Base-by-base conservation (phyloP, 495 filamentous ascomycete species). In the Usnea hakonensis region DNA sequence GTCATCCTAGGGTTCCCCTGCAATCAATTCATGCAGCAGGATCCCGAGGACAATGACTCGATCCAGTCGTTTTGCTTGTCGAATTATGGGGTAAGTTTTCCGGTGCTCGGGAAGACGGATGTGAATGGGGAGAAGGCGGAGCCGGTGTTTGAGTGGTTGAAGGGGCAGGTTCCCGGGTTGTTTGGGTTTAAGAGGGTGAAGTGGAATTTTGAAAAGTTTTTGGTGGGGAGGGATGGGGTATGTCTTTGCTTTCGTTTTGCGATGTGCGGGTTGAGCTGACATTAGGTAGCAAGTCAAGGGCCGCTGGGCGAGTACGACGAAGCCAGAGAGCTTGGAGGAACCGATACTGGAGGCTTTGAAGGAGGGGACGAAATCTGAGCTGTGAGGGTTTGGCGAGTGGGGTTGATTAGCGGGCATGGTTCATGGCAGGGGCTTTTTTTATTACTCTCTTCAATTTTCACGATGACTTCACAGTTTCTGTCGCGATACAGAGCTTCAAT, bases 141-240 rank as follows among this genome's bases (percentile, higher is more conserved):
- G 60, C 93, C 93, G 2, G 69, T 97, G 43, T 98, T 79, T 73
- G 83, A 88, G 70, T 97, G 89, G 86, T 74, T 99, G 76, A 99
- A 97, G 84, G 79, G 79, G 38, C 79, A 90, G 77, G 84, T 87
- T 76, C 85, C 94, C 1, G 92, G 95, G 21, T 54, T 96, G 8
- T 68, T 96, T 71, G 94, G 94, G 26, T 65, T 97, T 70, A 91
- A 92, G 85, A 71, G 86, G 40, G 80, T 98, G 67, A 95, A 95
- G 87, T 96, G 92, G 90, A 96, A 93, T 73, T 95, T 95, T 75
- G 95, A 98, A 80, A 98, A 98, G 82, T 97, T 96, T 74, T 75
- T 98, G 65, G 79, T 97, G 60, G 86, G 84, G n/a, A 80, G 81
- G 58, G 90, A 96, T 72, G 57, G 90, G 95, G 72, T 52, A 33